Percentiles rank a stretch among this genome's conserved stretches.
Evolutionary conservation across 768 basidiomycete genomes (phyloP).

Genomic region (Leccinum variicolor): DNA sequence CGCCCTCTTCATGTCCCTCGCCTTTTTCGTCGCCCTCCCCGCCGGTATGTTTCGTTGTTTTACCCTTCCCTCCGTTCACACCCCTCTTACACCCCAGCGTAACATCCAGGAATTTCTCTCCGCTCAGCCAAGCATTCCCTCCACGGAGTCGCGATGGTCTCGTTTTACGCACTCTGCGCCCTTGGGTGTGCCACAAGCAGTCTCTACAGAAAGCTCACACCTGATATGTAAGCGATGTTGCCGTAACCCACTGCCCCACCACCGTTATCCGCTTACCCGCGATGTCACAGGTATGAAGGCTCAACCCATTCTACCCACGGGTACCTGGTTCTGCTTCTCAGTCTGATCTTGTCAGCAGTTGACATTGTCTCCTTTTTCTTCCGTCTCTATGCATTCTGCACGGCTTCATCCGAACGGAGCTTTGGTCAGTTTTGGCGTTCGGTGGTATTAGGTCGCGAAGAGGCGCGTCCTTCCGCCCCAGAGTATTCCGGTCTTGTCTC

Average conservation of each 20-base stretch:
- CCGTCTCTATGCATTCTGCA: constrained; percentile 51
- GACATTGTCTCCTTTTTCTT: constrained; percentile 52
- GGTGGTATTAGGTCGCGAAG: constrained; percentile 51
- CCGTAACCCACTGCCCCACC: constrained; percentile 7
- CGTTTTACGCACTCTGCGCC: constrained; percentile 58
- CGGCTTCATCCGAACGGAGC: constrained; percentile 41
- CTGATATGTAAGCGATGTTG: constrained; percentile 63
- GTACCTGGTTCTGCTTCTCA: constrained; percentile 48
- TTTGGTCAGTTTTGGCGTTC: constrained; percentile 52
- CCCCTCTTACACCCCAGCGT: not conserved
- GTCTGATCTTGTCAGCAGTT: constrained; percentile 43
- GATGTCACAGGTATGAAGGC: constrained; percentile 60
- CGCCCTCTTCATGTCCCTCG: constrained; percentile 66
- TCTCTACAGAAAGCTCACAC: constrained; percentile 75
- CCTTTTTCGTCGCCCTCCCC: constrained; percentile 83
- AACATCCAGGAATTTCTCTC: constrained; percentile 64
- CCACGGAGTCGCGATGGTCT: constrained; percentile 53
- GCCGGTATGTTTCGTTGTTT: constrained; percentile 49
- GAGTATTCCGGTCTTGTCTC: constrained; percentile 61
- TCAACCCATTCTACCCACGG: constrained; percentile 63
- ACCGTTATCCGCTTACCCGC: not conserved
- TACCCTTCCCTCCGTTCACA: not conserved
- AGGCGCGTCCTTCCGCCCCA: constrained; percentile 15
- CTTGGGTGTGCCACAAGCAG: constrained; percentile 68
- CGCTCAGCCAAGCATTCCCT: constrained; percentile 72